Evolutionary conservation across 129 eudicot genomes (phyloP), one percentile per base, ranked within the genome.

Genomic region (Erigeron canadensis): DNA sequence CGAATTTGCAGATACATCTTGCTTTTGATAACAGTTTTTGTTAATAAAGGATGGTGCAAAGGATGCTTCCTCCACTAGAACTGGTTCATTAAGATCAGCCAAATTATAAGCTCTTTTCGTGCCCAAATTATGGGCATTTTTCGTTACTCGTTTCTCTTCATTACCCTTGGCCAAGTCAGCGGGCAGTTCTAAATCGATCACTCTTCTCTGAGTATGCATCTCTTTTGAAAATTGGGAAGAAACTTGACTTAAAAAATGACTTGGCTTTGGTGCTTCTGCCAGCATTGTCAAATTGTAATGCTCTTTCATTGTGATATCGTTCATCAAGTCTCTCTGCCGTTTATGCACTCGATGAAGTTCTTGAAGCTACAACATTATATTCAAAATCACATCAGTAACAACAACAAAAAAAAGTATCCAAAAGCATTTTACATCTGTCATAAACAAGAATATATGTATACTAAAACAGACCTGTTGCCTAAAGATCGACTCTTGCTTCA

Each of bases 301-400:
- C 63, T 71, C 81, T 42, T 79, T 81, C 69, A 72, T 77, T 69
- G 66, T 66, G 28, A 80, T 3, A 47, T 81, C 91, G 15, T 73
- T 77, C 97, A 90, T 87, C 74, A 90, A 75, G 62, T 87, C 91
- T 55, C 81, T 79, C 44, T 90, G 97, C 74, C 83, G 75, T 81
- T 74, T 81, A 65, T 90, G 87, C 55, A 90, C 77, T 4, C 95
- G 95, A 75, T 90, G 97, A 69, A 90, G 95, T 77, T 90, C 97
- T 83, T 80, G 86, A 67, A 87, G 86, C 97, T 90, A 85, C 60
- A 83, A 18, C 48, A 43, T 7, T 28, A 65, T 2, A 55, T 21
- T 8, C 0, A 7, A n/a, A 9, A 55, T 15, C 9, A 18, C 12
- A 54, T 55, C 17, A 55, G 37, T 55, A 1, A 55, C 47, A 10